These are phyloP conservation scores for Xylaria sp. DNA, from an alignment of 2,329 filamentous ascomycete genomes.

Conservation along the genomic window DNA sequence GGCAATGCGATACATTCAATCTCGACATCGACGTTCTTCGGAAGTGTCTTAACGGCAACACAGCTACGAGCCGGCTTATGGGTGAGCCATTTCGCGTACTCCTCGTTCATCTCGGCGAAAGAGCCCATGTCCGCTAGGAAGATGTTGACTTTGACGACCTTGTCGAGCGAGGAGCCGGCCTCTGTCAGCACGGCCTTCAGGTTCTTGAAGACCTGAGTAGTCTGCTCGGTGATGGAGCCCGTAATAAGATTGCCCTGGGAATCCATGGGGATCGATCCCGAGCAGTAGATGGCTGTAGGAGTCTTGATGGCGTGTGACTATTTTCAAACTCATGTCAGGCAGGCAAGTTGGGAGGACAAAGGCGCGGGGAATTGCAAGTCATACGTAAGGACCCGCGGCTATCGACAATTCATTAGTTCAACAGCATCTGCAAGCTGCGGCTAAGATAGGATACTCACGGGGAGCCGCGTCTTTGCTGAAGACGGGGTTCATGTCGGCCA, in stretches of 20 bases:
- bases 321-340: constrained; percentile 27
- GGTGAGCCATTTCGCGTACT: constrained; percentile 84
- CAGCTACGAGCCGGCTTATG: constrained; percentile 90
- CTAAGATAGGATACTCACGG: constrained; percentile 57
- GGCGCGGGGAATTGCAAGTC: constrained; percentile 42
- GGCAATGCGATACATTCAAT: constrained; percentile 87
- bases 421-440: constrained; percentile 21
- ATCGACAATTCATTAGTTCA: constrained; percentile 33
- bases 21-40: constrained; percentile 86
- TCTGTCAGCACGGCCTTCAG: constrained; percentile 84
- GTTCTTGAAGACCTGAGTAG: constrained; percentile 74
- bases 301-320: constrained; percentile 76
- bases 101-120: constrained; percentile 87
- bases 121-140: constrained; percentile 93
- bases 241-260: constrained; percentile 65
- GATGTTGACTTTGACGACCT: constrained; percentile 90
- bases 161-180: constrained; percentile 79
- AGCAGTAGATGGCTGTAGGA: constrained; percentile 72
- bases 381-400: constrained; percentile 73
- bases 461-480: constrained; percentile 69
- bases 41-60: constrained; percentile 88
- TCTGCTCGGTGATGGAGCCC: constrained; percentile 72
- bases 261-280: constrained; percentile 77
- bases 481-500: constrained; percentile 60
- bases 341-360: constrained; percentile 17